Evolutionary conservation across 192 early-diverging fungal species (phyloP), one percentile per base, ranked within the genome.

Genomic region (Coemansia sp.): DNA sequence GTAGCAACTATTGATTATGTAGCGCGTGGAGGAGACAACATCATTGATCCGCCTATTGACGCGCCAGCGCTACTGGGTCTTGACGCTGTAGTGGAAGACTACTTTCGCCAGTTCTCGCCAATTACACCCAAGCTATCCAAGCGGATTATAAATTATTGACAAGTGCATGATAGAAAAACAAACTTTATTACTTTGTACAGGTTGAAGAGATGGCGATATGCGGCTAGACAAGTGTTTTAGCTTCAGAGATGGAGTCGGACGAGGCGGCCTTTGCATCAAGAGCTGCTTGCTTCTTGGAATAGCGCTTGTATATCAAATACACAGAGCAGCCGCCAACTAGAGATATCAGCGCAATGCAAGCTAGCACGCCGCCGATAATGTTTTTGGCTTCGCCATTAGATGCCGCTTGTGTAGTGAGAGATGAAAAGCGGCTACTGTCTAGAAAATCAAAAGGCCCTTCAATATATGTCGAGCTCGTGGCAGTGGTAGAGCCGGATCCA

Each of bases 1-100:
- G n/a, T n/a, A n/a, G n/a, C n/a, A n/a, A n/a, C n/a, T n/a, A n/a
- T 85, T n/a, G 88, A 89, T 38, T 91, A 86, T 79, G 51, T 87
- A 19, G 63, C 84, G 12, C 68, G 42, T 6, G 89, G 88, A 22
- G 89, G 89, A 27, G 89, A 90, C 68, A n/a, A n/a, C 17, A 79
- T 89, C 61, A 60, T 89, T 19, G 71, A 71, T 11, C n/a, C 68
- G 35, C 60, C 74, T 31, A 19, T 58, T 2, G 53, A 62, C 1
- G 58, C 49, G 20, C 68, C 82, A 9, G 37, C 46, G n/a, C n/a
- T n/a, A n/a, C n/a, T n/a, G n/a, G n/a, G n/a, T n/a, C n/a, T n/a
- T n/a, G n/a, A n/a, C n/a, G n/a, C n/a, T n/a, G n/a, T n/a, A n/a
- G n/a, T 88, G 17, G 67, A 71, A 59, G 68, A 88, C 45, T 84